Evolutionary conservation across 306 rosid species (phyloP), one percentile per base, ranked within the genome.

Genomic region (Rosa multiflora): DNA sequence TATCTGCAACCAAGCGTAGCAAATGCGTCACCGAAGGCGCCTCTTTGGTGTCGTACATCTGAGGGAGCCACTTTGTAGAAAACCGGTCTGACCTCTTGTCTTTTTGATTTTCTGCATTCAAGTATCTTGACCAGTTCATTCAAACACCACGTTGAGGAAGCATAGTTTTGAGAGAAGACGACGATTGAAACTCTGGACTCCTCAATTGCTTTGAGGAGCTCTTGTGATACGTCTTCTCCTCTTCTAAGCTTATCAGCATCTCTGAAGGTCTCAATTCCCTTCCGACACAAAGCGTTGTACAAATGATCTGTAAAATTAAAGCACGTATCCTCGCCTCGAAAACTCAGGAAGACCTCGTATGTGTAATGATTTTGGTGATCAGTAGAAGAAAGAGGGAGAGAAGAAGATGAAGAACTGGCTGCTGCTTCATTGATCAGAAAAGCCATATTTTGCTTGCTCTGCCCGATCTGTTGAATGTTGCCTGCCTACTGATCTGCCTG

Each of bases 171-270:
- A 7, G 70, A 66, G 23, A 66, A 66, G 21, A 66, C 12, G 3
- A 37, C 37, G 70, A 66, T 37, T 32, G n/a, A 51, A 51, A 51
- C 56, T 51, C 56, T 15, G 7, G n/a, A 51, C n/a, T 51, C n/a
- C 20, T 51, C n/a, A 4, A 51, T 51, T 51, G 56, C 56, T 15
- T 14, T 14, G 56, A 51, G 7, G 4, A 4, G 21, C n/a, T 2
- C 44, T 6, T n/a, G 2, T 72, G 64, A 72, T 32, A 72, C 51
- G 5, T 72, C 35, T 52, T 72, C 64, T 72, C 76, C 76, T 32
- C 47, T 51, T 18, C 2, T 2, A 6, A 72, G 76, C 4, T 5
- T 6, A 35, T 35, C 64, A 29, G 29, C 29, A 51, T 72, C 75
- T 12, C 1, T 29, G 44, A 72, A 72, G 18, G 76, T 35, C 14